Evolutionary conservation across 768 basidiomycete genomes (phyloP), one percentile per base, ranked within the genome.

Genomic region (Brasilioporus rufonigricans): DNA sequence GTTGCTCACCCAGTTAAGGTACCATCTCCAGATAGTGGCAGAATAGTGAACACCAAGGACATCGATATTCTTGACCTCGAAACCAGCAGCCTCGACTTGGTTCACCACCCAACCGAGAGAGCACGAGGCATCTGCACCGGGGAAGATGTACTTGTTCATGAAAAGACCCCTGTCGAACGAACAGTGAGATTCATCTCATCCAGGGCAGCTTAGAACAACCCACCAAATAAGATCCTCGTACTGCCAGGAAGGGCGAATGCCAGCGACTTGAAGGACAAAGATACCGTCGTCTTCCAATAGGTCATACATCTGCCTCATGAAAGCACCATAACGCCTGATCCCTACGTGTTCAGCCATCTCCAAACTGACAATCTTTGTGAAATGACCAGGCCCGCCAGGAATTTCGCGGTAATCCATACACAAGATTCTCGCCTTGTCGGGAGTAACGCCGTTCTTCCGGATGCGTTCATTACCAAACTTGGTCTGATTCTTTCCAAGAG

Each of bases 331-430:
- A 41, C 93, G 87, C 62, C 93, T 86, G 66, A 99, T 84, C 55
- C 97, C 97, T 57, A 99, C 97, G 69, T 99, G 97, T 85, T 99
- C 97, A 18, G 96, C 96, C 96, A 98, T 98, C 71, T 99, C 97
- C 57, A 99, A 80, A 57, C 86, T 87, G 46, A 96, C 93, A 50
- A 99, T 98, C 78, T 98, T 98, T 65, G 85, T 87, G 67, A 89
- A 99, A 53, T 84, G 83, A 49, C 87, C 86, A 44, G 74, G 71
- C 52, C 85, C 80, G 29, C 83, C 81, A 33, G 93, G 91, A 61
- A 98, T 89, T 52, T 97, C 91, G 29, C 95, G 86, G 72, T 90
- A 95, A 70, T 98, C 95, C 65, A 84, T 85, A 78, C 96, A 96
- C 50, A 98, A 76, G 61, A 98, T 93, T 52, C 94, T 83, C 2